A percentile compares a stretch with the other conserved stretches of the same genome.
phyloP scores from a whole-genome alignment of 345 rosid species.

The Populus nigra region DNA sequence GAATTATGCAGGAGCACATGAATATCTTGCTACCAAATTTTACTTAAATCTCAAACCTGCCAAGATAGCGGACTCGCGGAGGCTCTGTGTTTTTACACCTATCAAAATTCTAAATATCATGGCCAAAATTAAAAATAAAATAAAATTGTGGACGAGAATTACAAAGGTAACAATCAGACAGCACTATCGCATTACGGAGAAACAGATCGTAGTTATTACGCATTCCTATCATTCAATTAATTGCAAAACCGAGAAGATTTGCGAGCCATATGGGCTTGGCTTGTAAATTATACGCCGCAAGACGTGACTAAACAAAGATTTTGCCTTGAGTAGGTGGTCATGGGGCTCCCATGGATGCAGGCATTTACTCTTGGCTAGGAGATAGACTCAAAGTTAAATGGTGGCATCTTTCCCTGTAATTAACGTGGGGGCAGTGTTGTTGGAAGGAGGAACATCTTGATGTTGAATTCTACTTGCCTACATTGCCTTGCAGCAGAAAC shows the following conservation, averaged over 20 bases:
- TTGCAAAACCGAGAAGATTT: background rate
- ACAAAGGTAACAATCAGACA: background rate
- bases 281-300: background rate
- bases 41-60: background rate
- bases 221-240: conserved; percentile 4
- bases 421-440: background rate
- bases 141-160: background rate
- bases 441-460: background rate
- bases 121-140: background rate
- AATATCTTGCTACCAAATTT: background rate
- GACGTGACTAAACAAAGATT: background rate
- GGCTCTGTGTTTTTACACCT: background rate
- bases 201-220: background rate
- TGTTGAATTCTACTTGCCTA: background rate
- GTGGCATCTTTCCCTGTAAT: background rate
- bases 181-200: background rate
- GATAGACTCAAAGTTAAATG: background rate
- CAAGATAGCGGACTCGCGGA: background rate
- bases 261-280: background rate
- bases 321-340: background rate
- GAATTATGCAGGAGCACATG: background rate
- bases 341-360: background rate
- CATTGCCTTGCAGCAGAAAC: background rate
- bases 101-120: background rate
- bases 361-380: background rate